phyloP scores from a whole-genome alignment of 2,329 filamentous ascomycete genomes.

The Exophiala dermatitidis region DNA sequence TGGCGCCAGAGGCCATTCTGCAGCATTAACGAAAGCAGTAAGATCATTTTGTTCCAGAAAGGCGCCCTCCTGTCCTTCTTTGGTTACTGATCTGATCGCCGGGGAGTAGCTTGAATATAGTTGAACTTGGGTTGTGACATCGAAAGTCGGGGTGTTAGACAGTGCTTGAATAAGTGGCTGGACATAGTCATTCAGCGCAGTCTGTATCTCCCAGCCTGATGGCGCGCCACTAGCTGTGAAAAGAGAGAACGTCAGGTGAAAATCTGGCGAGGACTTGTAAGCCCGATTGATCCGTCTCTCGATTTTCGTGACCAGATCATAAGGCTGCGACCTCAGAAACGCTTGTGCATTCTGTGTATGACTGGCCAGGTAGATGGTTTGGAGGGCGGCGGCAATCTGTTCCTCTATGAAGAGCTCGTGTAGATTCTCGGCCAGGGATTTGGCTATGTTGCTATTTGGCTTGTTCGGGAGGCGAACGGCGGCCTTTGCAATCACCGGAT shows the following conservation, averaged over 20 bases:
- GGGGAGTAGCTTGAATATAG: slow-evolving; percentile 69
- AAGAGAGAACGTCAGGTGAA: slow-evolving; percentile 91
- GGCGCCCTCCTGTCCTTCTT: slow-evolving; percentile 29
- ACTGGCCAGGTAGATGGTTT: slow-evolving; percentile 33
- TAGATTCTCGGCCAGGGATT: slow-evolving; percentile 69
- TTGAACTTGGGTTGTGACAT: slow-evolving; percentile 92
- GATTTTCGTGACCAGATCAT: slow-evolving; percentile 51
- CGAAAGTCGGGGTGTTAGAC: slow-evolving; percentile 83
- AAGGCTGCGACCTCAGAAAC: slow-evolving; percentile 35
- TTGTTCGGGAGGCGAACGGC: slow-evolving; percentile 9
- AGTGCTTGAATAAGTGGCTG: slow-evolving; percentile 72
- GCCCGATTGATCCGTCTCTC: slow-evolving; percentile 68
- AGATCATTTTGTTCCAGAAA: slow-evolving; percentile 72
- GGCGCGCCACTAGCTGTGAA: slow-evolving; percentile 74
- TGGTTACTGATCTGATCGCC: slow-evolving; percentile 53
- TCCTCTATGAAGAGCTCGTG: slow-evolving; percentile 78
- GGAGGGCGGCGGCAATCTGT: slow-evolving; percentile 70
- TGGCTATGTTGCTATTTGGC: background rate
- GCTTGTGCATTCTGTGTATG: slow-evolving; percentile 29
- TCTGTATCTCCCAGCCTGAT: slow-evolving; percentile 85
- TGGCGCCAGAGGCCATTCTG: slow-evolving; percentile 92
- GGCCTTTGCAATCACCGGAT: slow-evolving; percentile 10
- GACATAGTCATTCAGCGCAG: slow-evolving; percentile 73
- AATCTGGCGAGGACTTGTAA: slow-evolving; percentile 85
- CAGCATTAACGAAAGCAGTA: slow-evolving; percentile 91